Percentiles rank a stretch among this genome's conserved stretches.
phyloP scores from a whole-genome alignment of 345 rosid species.

The Gossypium longicalyx region DNA sequence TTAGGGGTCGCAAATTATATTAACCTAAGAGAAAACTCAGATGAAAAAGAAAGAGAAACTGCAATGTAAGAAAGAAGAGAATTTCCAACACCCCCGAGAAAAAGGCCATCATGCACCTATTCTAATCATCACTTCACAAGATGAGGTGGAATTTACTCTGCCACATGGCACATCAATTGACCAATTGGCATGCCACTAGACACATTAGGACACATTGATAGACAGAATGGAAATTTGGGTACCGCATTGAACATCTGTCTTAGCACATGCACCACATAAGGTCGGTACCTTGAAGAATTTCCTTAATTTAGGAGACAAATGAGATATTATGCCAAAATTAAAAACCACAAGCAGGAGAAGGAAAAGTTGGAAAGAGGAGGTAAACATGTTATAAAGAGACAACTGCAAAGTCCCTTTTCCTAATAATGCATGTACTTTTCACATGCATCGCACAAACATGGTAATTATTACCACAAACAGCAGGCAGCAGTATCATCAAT shows the following conservation, averaged over 20 bases:
- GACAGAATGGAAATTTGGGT: background rate
- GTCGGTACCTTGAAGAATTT: background rate
- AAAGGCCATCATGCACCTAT: background rate
- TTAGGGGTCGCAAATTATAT: too few species aligned
- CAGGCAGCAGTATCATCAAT: background rate
- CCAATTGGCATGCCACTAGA: background rate
- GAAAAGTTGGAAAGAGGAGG: background rate
- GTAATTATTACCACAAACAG: background rate
- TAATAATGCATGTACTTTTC: background rate
- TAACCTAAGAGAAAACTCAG: background rate
- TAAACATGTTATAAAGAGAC: background rate
- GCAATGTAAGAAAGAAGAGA: background rate
- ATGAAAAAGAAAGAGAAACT: background rate
- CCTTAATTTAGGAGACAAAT: background rate
- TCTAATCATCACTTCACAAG: background rate
- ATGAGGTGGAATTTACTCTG: background rate
- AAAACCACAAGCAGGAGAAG: background rate
- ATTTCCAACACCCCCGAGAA: background rate
- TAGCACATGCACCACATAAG: too few species aligned
- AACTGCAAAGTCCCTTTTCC: background rate
- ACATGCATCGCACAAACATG: background rate
- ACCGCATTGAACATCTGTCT: background rate
- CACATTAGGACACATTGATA: background rate
- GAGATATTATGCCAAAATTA: background rate
- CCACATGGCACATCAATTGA: background rate